phyloP scores from a whole-genome alignment of 23 red algal species.

The Gracilaria domingensis region DNA sequence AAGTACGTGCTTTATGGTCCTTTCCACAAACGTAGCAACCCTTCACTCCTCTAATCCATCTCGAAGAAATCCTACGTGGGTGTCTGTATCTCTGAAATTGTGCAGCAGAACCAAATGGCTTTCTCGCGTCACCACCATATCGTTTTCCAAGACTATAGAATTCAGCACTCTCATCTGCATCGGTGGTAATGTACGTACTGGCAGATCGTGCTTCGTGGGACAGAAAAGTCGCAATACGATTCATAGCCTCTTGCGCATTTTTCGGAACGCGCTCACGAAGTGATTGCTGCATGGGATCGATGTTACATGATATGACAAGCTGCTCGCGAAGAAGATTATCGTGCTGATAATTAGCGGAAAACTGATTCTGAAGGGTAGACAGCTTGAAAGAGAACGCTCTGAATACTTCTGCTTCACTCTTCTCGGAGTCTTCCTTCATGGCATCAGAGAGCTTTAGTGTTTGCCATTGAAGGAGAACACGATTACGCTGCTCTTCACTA shows the following conservation, averaged over 20 bases:
- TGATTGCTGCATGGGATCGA: slow-evolving; percentile 3
- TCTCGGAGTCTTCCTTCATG: slow-evolving; percentile 18
- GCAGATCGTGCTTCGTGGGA: slow-evolving; percentile 24
- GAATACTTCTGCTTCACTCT: slow-evolving; percentile 7
- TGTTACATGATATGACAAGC: slow-evolving; percentile 13
- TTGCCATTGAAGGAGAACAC: slow-evolving; percentile 26
- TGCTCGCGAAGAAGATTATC: slow-evolving; percentile 29
- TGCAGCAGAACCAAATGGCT: neutral
- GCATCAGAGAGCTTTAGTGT: slow-evolving; percentile 9
- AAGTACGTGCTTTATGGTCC: neutral
- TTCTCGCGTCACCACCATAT: slow-evolving; percentile 15
- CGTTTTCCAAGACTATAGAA: neutral
- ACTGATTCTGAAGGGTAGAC: slow-evolving; percentile 30
- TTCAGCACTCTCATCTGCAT: neutral
- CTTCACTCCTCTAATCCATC: slow-evolving; percentile 35
- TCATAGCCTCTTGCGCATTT: slow-evolving; percentile 10
- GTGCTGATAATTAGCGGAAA: slow-evolving; percentile 17
- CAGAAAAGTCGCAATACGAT: slow-evolving; percentile 36
- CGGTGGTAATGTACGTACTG: neutral
- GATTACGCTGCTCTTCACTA: slow-evolving; percentile 29
- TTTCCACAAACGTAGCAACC: slow-evolving; percentile 30
- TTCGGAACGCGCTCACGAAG: slow-evolving; percentile 22
- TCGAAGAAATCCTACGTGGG: neutral
- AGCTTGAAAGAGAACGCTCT: slow-evolving; percentile 22
- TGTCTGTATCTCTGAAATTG: neutral